These are phyloP conservation scores for Clitopilus hobsonii DNA, from an alignment of 768 basidiomycete species.

Conservation along the genomic window DNA sequence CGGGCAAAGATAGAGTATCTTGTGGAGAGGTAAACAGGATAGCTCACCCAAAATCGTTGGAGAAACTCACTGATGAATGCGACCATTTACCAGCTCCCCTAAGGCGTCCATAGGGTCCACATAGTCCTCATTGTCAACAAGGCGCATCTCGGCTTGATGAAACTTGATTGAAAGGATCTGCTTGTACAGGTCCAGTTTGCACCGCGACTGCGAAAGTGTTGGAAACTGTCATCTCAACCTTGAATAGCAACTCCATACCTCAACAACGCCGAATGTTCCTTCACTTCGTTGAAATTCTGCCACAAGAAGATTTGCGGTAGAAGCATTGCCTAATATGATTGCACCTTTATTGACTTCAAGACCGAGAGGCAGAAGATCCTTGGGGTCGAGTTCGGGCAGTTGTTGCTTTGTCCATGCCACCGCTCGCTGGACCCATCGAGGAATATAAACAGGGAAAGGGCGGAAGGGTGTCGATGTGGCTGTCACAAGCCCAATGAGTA, in stretches of 20 bases:
- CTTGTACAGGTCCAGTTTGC: conserved; percentile 80
- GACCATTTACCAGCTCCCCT: conserved; percentile 58
- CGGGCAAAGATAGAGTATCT: conserved; percentile 27
- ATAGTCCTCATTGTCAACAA: conserved; percentile 75
- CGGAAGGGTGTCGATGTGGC: conserved; percentile 23
- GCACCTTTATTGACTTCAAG: conserved; percentile 76
- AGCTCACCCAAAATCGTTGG: background rate
- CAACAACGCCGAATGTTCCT: conserved; percentile 77
- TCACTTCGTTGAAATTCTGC: conserved; percentile 73
- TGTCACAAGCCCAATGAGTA: conserved; percentile 5
- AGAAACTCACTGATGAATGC: conserved; percentile 41
- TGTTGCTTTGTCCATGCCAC: conserved; percentile 53
- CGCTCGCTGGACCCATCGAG: conserved; percentile 32
- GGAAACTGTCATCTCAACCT: conserved; percentile 5
- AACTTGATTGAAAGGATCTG: conserved; percentile 73
- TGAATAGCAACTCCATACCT: conserved; percentile 38
- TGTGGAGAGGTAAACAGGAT: background rate
- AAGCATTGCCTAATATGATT: conserved; percentile 79
- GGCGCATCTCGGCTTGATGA: conserved; percentile 54
- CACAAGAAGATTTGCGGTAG: conserved; percentile 79
- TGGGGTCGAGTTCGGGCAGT: conserved; percentile 69
- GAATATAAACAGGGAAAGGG: conserved; percentile 27
- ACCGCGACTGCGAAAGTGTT: conserved; percentile 56
- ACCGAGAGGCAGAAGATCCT: conserved; percentile 84
- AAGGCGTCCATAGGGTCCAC: conserved; percentile 58